Base-by-base conservation (phyloP, 805 yeast genomes). In the Yueomyces sp. region DNA sequence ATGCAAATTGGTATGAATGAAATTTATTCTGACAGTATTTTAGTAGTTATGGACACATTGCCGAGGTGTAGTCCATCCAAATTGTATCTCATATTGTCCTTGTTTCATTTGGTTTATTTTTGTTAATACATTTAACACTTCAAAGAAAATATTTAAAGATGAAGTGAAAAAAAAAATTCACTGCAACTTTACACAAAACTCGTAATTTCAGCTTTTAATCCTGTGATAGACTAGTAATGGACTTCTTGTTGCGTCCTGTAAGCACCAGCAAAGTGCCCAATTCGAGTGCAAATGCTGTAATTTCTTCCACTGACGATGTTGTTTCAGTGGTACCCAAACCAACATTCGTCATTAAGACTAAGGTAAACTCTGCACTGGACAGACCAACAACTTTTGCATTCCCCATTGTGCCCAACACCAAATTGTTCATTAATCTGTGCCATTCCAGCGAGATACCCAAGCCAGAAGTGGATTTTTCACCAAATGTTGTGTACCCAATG, bases 341-440 rank as follows among this genome's bases (percentile, higher is more conserved):
- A 0, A 81, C 77, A 4, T 85, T 83, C 61, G 95, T 83, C 27
- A 69, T 84, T 37, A 85, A 85, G 57, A 71, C 87, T 0, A 64
- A 69, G 44, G 61, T 81, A 2, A 60, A 68, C 27, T 63, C 64
- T 19, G 40, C 59, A 67, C 28, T 53, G 51, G 46, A 48, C 48
- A 57, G 55, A 45, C 57, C 52, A 27, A 42, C 48, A 3, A 43
- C 42, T 34, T 7, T 36, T 26, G 3, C 37, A 7, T 5, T 37
- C 19, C 30, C 30, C 26, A 29, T 40, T 26, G 5, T 27, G 6
- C 19, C 3, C 5, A 29, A 43, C 28, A 69, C 78, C 1, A 88
- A 88, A 53, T 73, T 85, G 6, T 88, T 88, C 57, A 69, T 88
- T 40, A 88, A 88, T 58, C 66, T 87, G 0, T 84, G 95, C 56